A percentile compares a stretch with the other conserved stretches of the same genome.
Conservation (phyloP, 352 stramenopile genomes). For the Phytophthora crassamura region DNA sequence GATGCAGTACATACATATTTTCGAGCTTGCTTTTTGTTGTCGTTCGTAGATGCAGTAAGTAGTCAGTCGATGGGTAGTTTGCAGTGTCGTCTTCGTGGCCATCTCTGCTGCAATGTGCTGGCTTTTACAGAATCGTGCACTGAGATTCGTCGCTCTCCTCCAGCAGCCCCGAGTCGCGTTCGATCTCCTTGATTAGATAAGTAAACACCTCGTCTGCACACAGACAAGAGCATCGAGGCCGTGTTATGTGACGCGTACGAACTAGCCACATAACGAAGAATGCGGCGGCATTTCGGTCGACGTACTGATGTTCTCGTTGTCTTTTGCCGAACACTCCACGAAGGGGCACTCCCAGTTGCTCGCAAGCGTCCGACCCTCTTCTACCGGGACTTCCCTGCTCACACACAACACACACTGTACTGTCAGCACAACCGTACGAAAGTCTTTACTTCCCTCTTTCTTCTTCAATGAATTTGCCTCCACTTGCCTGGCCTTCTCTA, state of each 20-base stretch:
- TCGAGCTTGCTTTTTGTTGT: too few species aligned
- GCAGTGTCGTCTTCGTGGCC: constrained; percentile 13
- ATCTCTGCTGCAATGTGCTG: constrained; percentile 9
- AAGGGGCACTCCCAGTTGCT: constrained; percentile 94
- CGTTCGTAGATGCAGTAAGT: neutral
- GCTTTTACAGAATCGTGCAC: constrained; percentile 82
- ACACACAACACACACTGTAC: constrained; percentile 6
- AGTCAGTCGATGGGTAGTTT: too few species aligned
- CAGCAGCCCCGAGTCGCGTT: constrained; percentile 87
- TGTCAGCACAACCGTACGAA: constrained; percentile 1
- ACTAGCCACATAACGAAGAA: neutral
- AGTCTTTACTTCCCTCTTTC: too few species aligned
- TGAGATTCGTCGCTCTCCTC: constrained; percentile 79
- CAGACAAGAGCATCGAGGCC: neutral
- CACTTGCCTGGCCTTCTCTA: constrained; percentile 89
- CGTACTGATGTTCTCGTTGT: constrained; percentile 92
- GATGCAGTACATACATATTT: too few species aligned
- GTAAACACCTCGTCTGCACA: constrained; percentile 88
- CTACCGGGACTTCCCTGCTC: constrained; percentile 73
- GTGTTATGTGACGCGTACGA: constrained; percentile 14
- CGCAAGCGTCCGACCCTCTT: constrained; percentile 91
- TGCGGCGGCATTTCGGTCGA: constrained; percentile 14
- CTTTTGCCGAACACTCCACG: constrained; percentile 94
- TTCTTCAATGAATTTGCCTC: neutral
- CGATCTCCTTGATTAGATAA: constrained; percentile 92